phyloP scores from a whole-genome alignment of 106 monocot genomes.

The Allium cepa region DNA sequence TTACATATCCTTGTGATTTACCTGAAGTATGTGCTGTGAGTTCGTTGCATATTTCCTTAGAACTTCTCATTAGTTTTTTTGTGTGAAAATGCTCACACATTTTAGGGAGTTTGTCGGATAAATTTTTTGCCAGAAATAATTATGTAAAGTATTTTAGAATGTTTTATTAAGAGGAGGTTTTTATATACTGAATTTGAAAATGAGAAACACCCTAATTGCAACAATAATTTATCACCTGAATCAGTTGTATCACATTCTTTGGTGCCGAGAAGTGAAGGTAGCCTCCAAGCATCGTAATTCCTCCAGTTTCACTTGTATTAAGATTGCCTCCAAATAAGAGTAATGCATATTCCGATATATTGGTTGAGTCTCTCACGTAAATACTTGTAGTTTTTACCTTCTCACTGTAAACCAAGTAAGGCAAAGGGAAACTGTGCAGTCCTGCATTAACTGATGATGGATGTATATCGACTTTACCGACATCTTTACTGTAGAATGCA shows the following conservation, averaged over 20 bases:
- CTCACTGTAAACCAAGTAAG: slow-evolving; percentile 91
- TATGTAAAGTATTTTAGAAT: too few relatives aligned
- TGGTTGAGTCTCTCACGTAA: slow-evolving; percentile 89
- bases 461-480: slow-evolving; percentile 98
- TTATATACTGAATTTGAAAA: too few relatives aligned
- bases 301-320: slow-evolving; percentile 56
- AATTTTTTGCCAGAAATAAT: too few relatives aligned
- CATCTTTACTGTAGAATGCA: slow-evolving; percentile 87
- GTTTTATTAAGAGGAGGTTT: too few relatives aligned
- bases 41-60: too few relatives aligned
- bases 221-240: slow-evolving; percentile 37
- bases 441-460: slow-evolving; percentile 95
- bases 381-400: slow-evolving; percentile 89
- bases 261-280: slow-evolving; percentile 94
- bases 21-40: too few relatives aligned
- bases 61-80: too few relatives aligned
- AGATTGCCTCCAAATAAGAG: slow-evolving; percentile 83
- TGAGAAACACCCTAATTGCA: not conserved
- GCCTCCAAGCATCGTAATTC: slow-evolving; percentile 91
- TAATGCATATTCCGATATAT: slow-evolving; percentile 94
- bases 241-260: slow-evolving; percentile 70
- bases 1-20: too few relatives aligned
- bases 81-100: too few relatives aligned
- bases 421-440: slow-evolving; percentile 69
- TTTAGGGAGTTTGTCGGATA: too few relatives aligned